Conservation (phyloP, 2,329 filamentous ascomycete genomes). For the Neofusicoccum laricinum region DNA sequence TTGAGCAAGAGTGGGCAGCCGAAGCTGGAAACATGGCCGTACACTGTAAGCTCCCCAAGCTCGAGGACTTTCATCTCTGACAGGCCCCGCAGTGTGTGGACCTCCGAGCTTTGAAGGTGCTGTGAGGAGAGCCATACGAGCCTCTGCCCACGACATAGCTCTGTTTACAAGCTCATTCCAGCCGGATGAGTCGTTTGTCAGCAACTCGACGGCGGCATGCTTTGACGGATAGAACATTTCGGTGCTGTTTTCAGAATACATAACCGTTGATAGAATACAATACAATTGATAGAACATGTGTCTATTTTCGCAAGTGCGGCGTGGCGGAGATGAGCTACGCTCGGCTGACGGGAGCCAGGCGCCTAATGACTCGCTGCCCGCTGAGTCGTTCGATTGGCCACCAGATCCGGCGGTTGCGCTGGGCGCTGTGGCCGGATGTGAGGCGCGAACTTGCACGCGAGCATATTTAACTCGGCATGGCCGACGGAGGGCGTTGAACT, state of each 20-base stretch:
- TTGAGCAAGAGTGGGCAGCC: constrained; percentile 11
- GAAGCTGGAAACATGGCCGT: constrained; percentile 15
- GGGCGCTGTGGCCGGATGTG: background rate
- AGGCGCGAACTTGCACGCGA: background rate
- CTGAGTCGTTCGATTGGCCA: background rate
- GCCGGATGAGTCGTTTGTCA: constrained; percentile 11
- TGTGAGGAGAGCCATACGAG: constrained; percentile 13
- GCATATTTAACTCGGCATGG: background rate
- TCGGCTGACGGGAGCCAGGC: background rate
- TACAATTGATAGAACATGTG: background rate
- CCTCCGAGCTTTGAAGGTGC: constrained; percentile 18
- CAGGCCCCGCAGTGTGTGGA: constrained; percentile 17
- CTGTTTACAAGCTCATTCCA: constrained; percentile 17
- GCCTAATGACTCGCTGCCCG: background rate
- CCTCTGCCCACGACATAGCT: constrained; percentile 13
- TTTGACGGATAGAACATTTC: background rate
- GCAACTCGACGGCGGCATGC: background rate
- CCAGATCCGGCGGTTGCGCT: no score
- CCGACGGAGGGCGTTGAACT: background rate
- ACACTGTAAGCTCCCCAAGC: constrained; percentile 5
- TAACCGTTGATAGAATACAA: background rate
- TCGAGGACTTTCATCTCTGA: background rate
- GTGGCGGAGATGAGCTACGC: background rate
- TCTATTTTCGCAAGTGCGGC: background rate
- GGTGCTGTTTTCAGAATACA: no score